Percentiles rank a stretch among this genome's conserved stretches.
Evolutionary conservation across 1,284 basidiomycete species (phyloP).

Genomic region (Ceraceosorus guamensis): DNA sequence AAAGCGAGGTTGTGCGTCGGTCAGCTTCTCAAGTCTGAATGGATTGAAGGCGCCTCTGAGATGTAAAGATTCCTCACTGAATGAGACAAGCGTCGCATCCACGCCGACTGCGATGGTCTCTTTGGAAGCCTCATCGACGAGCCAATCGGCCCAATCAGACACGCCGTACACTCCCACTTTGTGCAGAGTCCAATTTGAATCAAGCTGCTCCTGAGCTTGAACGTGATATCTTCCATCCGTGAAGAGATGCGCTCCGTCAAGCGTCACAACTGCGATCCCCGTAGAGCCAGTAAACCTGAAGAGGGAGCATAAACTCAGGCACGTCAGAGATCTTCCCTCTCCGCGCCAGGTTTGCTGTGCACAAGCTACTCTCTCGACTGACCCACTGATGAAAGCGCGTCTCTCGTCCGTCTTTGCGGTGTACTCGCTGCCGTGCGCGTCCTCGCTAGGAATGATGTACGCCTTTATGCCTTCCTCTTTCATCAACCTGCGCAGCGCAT

Average conservation of each 20-base stretch:
- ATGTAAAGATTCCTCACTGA: conserved; percentile 51
- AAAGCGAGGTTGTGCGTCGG: conserved; percentile 50
- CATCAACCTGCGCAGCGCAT: conserved; percentile 33
- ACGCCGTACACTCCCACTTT: conserved; percentile 56
- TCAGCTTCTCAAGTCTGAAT: conserved; percentile 2
- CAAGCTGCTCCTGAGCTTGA: conserved; percentile 70
- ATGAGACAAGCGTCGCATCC: conserved; percentile 78
- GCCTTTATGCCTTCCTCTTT: conserved; percentile 25
- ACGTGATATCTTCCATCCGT: conserved; percentile 85
- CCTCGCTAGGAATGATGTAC: conserved; percentile 49
- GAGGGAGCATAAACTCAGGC: too few species aligned
- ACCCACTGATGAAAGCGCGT: conserved; percentile 79
- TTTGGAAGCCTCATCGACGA: conserved; percentile 50
- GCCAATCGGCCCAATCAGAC: conserved; percentile 52
- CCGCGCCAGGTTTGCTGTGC: too few species aligned
- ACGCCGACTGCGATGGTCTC: conserved; percentile 63
- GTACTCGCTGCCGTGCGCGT: conserved; percentile 80
- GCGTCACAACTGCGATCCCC: conserved; percentile 69
- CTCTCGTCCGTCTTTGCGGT: conserved; percentile 59
- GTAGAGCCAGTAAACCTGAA: conserved; percentile 68
- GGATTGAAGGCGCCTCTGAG: neutral
- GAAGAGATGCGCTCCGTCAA: conserved; percentile 56
- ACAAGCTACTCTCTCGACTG: conserved; percentile 46
- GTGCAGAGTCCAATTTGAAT: conserved; percentile 69
- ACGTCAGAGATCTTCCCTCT: too few species aligned